Evolutionary conservation across 768 basidiomycete genomes (phyloP).

Genomic region (Antrodiella citrinella): DNA sequence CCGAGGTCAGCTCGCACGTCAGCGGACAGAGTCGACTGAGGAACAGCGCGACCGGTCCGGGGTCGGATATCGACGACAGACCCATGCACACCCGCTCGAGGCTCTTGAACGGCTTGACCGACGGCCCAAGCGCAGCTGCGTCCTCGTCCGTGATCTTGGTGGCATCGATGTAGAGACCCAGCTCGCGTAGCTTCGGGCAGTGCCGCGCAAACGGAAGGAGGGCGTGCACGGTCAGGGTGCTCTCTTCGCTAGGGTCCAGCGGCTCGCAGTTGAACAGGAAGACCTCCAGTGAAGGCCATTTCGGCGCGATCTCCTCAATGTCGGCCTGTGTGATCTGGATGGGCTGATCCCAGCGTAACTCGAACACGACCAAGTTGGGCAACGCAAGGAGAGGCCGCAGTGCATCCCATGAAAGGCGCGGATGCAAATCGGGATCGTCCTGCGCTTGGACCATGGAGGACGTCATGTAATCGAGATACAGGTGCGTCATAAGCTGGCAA

Average conservation of each 20-base stretch:
- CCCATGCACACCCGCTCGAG: conserved; percentile 37
- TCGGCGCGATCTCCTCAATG: conserved; percentile 22
- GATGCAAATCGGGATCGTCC: conserved; percentile 2
- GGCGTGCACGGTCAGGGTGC: conserved; percentile 29
- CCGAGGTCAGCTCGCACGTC: conserved; percentile 33
- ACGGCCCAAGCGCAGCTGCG: conserved; percentile 1
- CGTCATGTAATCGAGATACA: conserved; percentile 29
- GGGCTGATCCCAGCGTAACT: conserved; percentile 19
- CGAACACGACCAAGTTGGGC: conserved; percentile 26
- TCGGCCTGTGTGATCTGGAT: conserved; percentile 20
- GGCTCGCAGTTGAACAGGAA: conserved; percentile 21
- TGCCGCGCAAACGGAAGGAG: conserved; percentile 32
- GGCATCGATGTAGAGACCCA: conserved; percentile 31
- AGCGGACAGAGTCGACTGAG: conserved; percentile 44
- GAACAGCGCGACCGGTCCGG: conserved; percentile 40
- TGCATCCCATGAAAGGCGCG: conserved; percentile 25
- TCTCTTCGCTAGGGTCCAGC: conserved; percentile 7
- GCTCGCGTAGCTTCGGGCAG: conserved; percentile 28
- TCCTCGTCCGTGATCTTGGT: conserved; percentile 14
- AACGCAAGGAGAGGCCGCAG: conserved; percentile 29
- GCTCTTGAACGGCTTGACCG: conserved; percentile 11
- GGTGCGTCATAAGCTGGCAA: conserved; percentile 38
- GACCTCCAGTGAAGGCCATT: conserved; percentile 19
- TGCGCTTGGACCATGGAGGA: neutral
- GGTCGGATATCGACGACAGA: conserved; percentile 36